A percentile compares a stretch with the other conserved stretches of the same genome.
These are phyloP conservation scores for Lactuca sativa DNA, from an alignment of 129 eudicot species.

Conservation along the genomic window DNA sequence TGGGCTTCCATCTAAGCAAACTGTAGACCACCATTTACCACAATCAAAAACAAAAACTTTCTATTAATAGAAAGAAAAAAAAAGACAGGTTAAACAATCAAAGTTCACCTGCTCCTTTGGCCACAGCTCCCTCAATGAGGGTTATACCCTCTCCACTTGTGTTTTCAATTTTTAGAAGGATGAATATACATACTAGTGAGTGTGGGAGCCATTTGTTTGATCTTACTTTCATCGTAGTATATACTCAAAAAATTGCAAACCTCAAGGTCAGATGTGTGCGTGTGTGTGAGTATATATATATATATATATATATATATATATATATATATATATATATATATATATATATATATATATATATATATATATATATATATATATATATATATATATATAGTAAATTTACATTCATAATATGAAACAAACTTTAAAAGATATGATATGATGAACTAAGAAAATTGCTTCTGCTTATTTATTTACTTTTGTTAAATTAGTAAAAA, in stretches of 20 bases:
- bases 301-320: too few relatives aligned
- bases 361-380: too few relatives aligned
- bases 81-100: neutral
- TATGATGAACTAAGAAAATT: too few relatives aligned
- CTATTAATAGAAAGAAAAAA: constrained; percentile 10
- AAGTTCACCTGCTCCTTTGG: constrained; percentile 52
- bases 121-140: constrained; percentile 42
- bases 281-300: neutral
- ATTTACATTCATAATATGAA: too few relatives aligned
- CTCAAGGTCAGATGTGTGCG: neutral
- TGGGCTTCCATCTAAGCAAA: constrained; percentile 66
- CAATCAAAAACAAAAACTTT: constrained; percentile 4
- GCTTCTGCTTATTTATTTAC: too few relatives aligned
- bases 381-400: too few relatives aligned
- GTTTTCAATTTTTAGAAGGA: constrained; percentile 22
- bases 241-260: neutral
- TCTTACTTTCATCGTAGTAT: constrained; percentile 5
- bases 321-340: too few relatives aligned
- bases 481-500: neutral
- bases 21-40: constrained; percentile 28
- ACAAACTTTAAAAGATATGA: too few relatives aligned
- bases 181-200: constrained; percentile 27
- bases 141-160: constrained; percentile 35
- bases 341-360: too few relatives aligned
- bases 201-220: constrained; percentile 25